Evolutionary conservation across 208 protist genomes (phyloP).

Genomic region (Leishmania arabica): DNA sequence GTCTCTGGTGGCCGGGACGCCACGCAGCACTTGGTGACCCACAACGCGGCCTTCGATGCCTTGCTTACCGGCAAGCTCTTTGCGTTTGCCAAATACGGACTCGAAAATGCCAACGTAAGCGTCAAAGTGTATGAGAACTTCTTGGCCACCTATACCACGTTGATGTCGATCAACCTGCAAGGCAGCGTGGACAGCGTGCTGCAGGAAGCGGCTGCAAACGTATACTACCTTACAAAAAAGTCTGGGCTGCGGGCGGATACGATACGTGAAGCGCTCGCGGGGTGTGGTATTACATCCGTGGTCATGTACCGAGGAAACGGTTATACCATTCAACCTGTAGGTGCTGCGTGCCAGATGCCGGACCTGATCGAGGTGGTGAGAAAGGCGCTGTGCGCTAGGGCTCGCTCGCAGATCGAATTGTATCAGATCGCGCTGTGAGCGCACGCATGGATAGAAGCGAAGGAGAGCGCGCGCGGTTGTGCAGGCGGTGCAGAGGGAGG

Average conservation of each 20-base stretch:
- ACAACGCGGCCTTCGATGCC: constrained; percentile 60
- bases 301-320: constrained; percentile 22
- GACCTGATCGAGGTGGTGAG: neutral
- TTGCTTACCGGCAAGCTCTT: constrained; percentile 66
- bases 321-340: constrained; percentile 35
- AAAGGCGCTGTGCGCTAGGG: neutral
- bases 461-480: no score
- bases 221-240: constrained; percentile 29
- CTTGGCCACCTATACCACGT: constrained; percentile 21
- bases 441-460: neutral
- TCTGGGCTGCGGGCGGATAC: constrained; percentile 26
- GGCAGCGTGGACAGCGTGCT: constrained; percentile 14
- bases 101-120: constrained; percentile 5
- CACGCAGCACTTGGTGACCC: constrained; percentile 2
- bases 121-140: constrained; percentile 19
- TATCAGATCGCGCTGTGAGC: neutral
- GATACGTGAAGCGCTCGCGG: constrained; percentile 17
- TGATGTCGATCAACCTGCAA: constrained; percentile 26
- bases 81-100: constrained; percentile 31
- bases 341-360: neutral
- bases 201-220: constrained; percentile 12
- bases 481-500: neutral
- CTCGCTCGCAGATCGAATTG: neutral
- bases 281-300: constrained; percentile 3
- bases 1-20: constrained; percentile 15